phyloP scores from a whole-genome alignment of 208 protist species.

The Crithidia thermophila region DNA sequence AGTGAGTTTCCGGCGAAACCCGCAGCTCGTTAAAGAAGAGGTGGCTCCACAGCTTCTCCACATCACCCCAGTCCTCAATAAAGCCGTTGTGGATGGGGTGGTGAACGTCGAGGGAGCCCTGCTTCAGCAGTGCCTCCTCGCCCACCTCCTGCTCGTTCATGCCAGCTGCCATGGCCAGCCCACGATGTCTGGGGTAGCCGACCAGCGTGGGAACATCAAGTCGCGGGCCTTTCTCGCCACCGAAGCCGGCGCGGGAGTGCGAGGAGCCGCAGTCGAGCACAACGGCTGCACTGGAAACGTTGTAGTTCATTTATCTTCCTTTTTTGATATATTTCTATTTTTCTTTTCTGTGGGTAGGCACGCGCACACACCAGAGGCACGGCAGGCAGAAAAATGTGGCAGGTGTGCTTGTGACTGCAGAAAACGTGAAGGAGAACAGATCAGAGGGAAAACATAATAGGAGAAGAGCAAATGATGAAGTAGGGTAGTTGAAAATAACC shows the following conservation, averaged over 20 bases:
- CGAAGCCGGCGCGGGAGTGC: slow-evolving; percentile 88
- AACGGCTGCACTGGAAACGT: slow-evolving; percentile 39
- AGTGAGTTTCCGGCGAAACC: slow-evolving; percentile 90
- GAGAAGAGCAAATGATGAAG: too few species aligned
- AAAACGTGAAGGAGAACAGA: too few species aligned
- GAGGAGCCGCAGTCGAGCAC: slow-evolving; percentile 85
- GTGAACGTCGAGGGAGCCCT: slow-evolving; percentile 75
- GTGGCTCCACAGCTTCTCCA: slow-evolving; percentile 93
- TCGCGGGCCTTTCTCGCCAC: slow-evolving; percentile 79
- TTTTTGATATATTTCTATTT: neutral
- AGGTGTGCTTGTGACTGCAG: too few species aligned
- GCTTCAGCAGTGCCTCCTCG: slow-evolving; percentile 83
- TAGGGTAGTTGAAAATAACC: too few species aligned
- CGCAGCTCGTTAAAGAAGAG: slow-evolving; percentile 92
- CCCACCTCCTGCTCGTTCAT: slow-evolving; percentile 92
- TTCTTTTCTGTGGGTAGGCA: neutral
- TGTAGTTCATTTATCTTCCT: slow-evolving; percentile 20
- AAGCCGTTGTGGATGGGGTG: slow-evolving; percentile 79
- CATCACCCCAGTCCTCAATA: slow-evolving; percentile 91
- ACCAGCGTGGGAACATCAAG: slow-evolving; percentile 89
- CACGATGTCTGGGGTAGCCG: slow-evolving; percentile 86
- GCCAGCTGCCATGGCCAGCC: slow-evolving; percentile 91
- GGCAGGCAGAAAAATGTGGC: too few species aligned
- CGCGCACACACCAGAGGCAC: neutral
- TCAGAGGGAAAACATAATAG: too few species aligned